Evolutionary conservation across 2,329 filamentous ascomycete species (phyloP).

Genomic region (Nothomitra cinnamomea): DNA sequence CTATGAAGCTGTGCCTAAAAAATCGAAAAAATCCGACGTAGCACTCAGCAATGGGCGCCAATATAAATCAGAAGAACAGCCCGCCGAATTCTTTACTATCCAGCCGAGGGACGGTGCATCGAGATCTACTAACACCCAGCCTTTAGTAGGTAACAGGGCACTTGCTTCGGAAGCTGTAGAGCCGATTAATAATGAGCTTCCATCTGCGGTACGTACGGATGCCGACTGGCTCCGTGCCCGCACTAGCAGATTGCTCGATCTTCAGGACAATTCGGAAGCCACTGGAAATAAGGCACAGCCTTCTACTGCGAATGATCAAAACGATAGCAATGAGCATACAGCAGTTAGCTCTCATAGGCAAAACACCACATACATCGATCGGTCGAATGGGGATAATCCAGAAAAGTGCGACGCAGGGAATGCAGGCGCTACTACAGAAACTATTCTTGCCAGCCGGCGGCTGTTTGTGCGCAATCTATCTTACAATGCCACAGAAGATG

Average conservation of each 20-base stretch:
- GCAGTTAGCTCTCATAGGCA: no score
- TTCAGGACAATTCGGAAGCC: slow-evolving; percentile 57
- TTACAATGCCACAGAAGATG: slow-evolving; percentile 61
- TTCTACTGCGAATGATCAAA: background rate
- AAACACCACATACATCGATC: background rate
- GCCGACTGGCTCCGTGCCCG: slow-evolving; percentile 83
- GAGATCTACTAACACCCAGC: background rate
- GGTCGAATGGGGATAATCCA: background rate
- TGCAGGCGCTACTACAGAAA: slow-evolving; percentile 33
- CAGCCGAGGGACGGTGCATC: background rate
- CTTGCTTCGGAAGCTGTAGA: slow-evolving; percentile 5
- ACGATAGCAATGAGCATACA: background rate
- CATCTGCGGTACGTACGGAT: slow-evolving; percentile 34
- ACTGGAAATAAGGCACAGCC: slow-evolving; percentile 9
- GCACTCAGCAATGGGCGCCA: background rate
- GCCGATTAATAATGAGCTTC: background rate
- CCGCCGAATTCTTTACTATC: no score
- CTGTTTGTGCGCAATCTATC: slow-evolving; percentile 82
- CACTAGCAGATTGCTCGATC: slow-evolving; percentile 70
- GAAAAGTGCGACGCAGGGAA: slow-evolving; percentile 5
- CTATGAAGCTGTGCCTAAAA: slow-evolving; percentile 42
- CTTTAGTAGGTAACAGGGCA: slow-evolving; percentile 1
- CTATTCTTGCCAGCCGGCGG: slow-evolving; percentile 55
- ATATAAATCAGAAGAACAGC: background rate
- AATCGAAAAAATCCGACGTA: slow-evolving; percentile 17